Evolutionary conservation across 2,329 filamentous ascomycete genomes (phyloP), one percentile per base, ranked within the genome.

Genomic region (Fusarium equiseti): DNA sequence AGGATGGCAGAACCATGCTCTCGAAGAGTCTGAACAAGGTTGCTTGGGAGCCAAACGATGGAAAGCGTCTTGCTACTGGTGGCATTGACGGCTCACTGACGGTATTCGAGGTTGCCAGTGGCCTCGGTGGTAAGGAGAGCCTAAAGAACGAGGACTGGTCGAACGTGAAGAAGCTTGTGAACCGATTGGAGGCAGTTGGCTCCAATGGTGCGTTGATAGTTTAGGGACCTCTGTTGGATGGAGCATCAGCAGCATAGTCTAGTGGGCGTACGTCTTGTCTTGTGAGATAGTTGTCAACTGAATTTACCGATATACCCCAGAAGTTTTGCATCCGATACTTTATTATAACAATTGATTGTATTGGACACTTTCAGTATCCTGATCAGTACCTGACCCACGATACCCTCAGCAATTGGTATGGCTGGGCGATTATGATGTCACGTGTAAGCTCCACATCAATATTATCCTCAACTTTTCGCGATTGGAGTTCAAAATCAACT

Each of bases 1-100:
- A 89, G 75, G 88, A 89, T 49, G 87, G 90, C 67, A 81, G 88
- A 80, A 88, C 89, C 29, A 89, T 93, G 79, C 86, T 95, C 75
- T 92, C 91, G 62, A 92, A 93, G 82, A 97, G 94, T 78, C 82
- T 99, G 76, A 99, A 99, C 81, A 97, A 96, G 83, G 85, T 98
- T 45, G 92, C 94, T 1, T 99, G 96, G 96, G 96, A 99, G 82
- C 90, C 90, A 75, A 91, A 89, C 46, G 95, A 98, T 78, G 97
- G 96, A 51, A 92, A 92, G 80, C 88, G 93, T 54, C 83, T 98
- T 53, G 96, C 95, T 2, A 94, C 94, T 0, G 97, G 96, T 46
- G 96, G 96, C 6, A 91, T 99, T 66, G 95, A 98, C 77, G 95
- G 95, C 13, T 90, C 94, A 3, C 86, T 98, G 24, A 97, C 92